Conservation (phyloP, 139 green algal genomes). For the Coelastrella sp. region DNA sequence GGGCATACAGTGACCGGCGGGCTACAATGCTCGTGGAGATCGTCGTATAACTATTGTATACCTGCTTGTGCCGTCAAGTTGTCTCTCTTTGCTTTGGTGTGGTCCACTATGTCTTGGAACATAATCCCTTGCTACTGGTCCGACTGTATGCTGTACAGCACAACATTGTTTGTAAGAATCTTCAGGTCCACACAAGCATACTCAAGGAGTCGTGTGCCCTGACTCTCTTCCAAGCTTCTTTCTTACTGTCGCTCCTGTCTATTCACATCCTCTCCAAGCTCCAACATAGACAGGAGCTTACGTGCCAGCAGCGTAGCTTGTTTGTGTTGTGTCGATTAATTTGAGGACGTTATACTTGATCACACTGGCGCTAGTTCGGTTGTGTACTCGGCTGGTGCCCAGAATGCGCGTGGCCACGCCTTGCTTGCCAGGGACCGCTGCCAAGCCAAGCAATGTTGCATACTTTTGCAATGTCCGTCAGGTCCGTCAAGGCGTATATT, state of each 20-base stretch:
- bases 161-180: too few species aligned
- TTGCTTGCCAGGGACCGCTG: background rate
- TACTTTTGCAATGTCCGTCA: background rate
- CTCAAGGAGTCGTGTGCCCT: too few species aligned
- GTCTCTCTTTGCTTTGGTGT: background rate
- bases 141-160: too few species aligned
- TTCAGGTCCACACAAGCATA: too few species aligned
- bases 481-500: too few species aligned
- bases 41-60: too few species aligned
- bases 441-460: constrained; percentile 1
- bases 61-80: constrained; percentile 6
- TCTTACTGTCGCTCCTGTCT: background rate
- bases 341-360: background rate
- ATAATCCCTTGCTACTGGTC: background rate
- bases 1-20: too few species aligned
- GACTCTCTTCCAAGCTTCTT: too few species aligned
- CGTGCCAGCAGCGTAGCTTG: too few species aligned
- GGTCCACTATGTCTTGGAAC: constrained; percentile 14
- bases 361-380: background rate
- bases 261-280: background rate
- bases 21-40: too few species aligned
- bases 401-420: constrained; percentile 8
- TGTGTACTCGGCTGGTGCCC: background rate
- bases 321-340: background rate
- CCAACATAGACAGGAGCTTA: background rate